Evolutionary conservation across 306 rosid species (phyloP).

Genomic region (Citrullus mucosospermus): DNA sequence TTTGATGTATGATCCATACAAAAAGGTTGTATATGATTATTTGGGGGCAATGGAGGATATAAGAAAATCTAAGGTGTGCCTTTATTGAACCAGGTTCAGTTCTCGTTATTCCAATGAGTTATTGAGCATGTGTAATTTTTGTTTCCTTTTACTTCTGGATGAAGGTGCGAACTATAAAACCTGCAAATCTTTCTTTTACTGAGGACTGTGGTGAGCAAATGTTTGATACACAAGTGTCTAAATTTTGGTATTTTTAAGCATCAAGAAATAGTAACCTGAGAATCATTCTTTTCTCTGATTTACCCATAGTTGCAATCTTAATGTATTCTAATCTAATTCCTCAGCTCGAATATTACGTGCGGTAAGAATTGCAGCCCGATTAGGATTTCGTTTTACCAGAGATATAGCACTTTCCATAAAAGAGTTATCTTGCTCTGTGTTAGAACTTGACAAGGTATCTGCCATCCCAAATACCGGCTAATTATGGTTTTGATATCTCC

Average conservation of each 20-base stretch:
- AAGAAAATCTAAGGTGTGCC: conserved; percentile 23
- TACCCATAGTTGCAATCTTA: conserved; percentile 1
- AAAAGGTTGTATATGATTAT: conserved; percentile 23
- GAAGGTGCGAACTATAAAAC: conserved; percentile 24
- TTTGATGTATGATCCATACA: conserved; percentile 28
- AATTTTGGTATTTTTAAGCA: not conserved
- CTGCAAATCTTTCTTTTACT: conserved; percentile 22
- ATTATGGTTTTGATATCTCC: not conserved
- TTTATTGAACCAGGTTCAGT: not conserved
- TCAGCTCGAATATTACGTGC: conserved; percentile 28
- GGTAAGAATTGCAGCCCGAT: conserved; percentile 26
- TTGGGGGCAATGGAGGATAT: conserved; percentile 24
- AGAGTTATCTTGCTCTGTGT: conserved; percentile 19
- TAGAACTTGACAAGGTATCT: conserved; percentile 24
- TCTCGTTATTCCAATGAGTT: conserved; percentile 2
- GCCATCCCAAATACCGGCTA: not conserved
- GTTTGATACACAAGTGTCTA: not conserved
- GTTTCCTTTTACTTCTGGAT: conserved; percentile 6
- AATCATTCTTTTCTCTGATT: not conserved
- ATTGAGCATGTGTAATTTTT: conserved; percentile 5
- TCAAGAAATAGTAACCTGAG: not conserved
- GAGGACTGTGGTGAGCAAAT: conserved; percentile 28
- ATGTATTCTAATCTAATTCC: conserved; percentile 1
- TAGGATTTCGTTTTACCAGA: conserved; percentile 17
- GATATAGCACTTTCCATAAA: conserved; percentile 23